Conservation (phyloP, 768 basidiomycete genomes). For the Suillus ampliporus region DNA sequence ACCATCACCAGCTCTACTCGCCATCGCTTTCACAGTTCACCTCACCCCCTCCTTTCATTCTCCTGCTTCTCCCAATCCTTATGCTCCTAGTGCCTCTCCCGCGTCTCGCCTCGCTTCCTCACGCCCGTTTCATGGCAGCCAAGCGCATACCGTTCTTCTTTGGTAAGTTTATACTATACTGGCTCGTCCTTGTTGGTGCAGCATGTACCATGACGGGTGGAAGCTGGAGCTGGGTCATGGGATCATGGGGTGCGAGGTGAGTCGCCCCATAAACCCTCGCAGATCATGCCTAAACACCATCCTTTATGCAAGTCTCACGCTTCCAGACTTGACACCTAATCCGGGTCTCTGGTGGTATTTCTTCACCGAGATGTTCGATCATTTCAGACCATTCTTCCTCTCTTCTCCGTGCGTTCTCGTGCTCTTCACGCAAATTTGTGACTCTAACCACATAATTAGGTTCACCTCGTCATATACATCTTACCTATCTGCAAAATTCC, state of each 20-base stretch:
- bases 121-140: constrained; percentile 30
- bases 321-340: constrained; percentile 93
- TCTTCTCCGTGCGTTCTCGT: constrained; percentile 73
- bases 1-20: constrained; percentile 59
- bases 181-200: constrained; percentile 46
- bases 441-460: constrained; percentile 45
- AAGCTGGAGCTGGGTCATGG: constrained; percentile 68
- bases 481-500: constrained; percentile 86
- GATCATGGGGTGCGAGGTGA: constrained; percentile 89
- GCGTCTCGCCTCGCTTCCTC: constrained; percentile 75
- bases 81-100: constrained; percentile 68
- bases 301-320: constrained; percentile 71
- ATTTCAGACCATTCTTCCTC: constrained; percentile 94
- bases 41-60: constrained; percentile 71
- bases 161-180: constrained; percentile 58
- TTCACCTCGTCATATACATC: constrained; percentile 84
- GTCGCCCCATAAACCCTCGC: constrained; percentile 11
- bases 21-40: constrained; percentile 74
- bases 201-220: constrained; percentile 64
- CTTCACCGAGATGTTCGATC: constrained; percentile 99
- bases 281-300: constrained; percentile 3
- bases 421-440: neutral
- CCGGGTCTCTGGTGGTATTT: constrained; percentile 99
- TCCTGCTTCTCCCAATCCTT: constrained; percentile 70
- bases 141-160: constrained; percentile 33